Evolutionary conservation across 2,329 filamentous ascomycete species (phyloP), one percentile per base, ranked within the genome.

Genomic region (Epichloe elymi): DNA sequence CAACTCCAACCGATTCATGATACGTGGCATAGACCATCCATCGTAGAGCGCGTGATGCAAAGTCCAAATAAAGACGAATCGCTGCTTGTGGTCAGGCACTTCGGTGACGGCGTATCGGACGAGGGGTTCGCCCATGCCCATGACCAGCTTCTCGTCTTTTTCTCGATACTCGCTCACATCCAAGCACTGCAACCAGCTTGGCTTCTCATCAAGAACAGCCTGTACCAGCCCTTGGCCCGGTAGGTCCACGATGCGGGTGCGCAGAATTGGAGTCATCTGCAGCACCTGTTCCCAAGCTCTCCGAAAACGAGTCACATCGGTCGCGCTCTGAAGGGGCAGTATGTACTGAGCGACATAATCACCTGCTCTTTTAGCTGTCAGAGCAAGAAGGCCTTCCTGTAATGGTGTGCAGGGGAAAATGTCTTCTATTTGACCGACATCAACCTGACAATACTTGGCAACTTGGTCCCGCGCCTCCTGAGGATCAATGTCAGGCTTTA

Each of bases 31-130:
- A 1, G 68, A 71, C 72, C 74, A 75, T 17, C 74, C 74, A 48
- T 78, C 74, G 51, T 76, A 78, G 0, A 75, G 59, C 10, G 68
- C 69, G 54, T 77, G 74, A 51, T 76, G 74, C 55, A 74, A 66
- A 2, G 71, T 73, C 57, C 26, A 63, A 17, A 74, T 63, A 20
- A 56, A 53, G 41, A 43, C 40, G 26, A 30, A 43, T 19, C 17
- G 5, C 35, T 45, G 37, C 19, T 50, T 11, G 17, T 47, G n/a
- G 35, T 49, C 39, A 36, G 14, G 23, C 14, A 46, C 6, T 15
- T 51, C 37, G 8, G 38, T 42, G 30, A 51, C 30, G 6, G 50
- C 42, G 7, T 50, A 61, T 5, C 56, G 54, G 6, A 53, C 48
- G n/a, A 51, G 40, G n/a, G 56, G 54, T 1, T 50, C 46, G 7